Conservation (phyloP, 1,284 basidiomycete genomes). For the Naganishia albida region DNA sequence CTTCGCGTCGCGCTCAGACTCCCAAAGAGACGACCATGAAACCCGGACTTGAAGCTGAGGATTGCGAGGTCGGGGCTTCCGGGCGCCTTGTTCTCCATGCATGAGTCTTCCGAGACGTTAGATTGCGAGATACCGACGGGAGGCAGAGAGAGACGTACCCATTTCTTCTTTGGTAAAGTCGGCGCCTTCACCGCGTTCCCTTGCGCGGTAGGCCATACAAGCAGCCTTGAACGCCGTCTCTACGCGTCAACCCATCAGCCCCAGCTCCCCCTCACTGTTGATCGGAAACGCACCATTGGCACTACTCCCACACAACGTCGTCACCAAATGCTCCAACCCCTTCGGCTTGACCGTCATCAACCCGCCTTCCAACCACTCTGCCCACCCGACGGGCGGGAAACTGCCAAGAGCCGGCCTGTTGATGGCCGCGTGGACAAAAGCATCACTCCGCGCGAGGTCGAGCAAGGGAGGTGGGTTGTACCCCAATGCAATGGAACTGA, state of each 20-base stretch:
- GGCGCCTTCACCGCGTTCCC: constrained; percentile 41
- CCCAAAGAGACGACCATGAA: constrained; percentile 58
- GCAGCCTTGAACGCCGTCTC: constrained; percentile 61
- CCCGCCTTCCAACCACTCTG: constrained; percentile 55
- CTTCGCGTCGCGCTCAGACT: constrained; percentile 58
- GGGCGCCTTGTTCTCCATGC: constrained; percentile 59
- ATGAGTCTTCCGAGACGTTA: constrained; percentile 43
- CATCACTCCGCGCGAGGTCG: constrained; percentile 39
- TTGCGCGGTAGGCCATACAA: constrained; percentile 56
- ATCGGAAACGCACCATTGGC: constrained; percentile 40
- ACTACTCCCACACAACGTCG: constrained; percentile 50
- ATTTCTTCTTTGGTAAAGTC: constrained; percentile 48
- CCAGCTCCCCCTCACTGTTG: not conserved
- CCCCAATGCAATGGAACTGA: constrained; percentile 55
- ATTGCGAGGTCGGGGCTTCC: constrained; percentile 58
- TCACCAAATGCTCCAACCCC: constrained; percentile 57
- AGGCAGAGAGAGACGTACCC: constrained; percentile 25
- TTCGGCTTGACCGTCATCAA: constrained; percentile 58
- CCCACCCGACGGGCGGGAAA: constrained; percentile 59
- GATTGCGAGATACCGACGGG: constrained; percentile 24
- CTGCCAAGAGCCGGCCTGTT: constrained; percentile 60
- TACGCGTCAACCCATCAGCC: not conserved
- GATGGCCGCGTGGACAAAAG: constrained; percentile 47
- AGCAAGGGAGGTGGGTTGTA: constrained; percentile 32
- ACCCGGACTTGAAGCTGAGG: constrained; percentile 59